Evolutionary conservation across 140 eudicot genomes (phyloP).

Genomic region (Flaveria floridana): DNA sequence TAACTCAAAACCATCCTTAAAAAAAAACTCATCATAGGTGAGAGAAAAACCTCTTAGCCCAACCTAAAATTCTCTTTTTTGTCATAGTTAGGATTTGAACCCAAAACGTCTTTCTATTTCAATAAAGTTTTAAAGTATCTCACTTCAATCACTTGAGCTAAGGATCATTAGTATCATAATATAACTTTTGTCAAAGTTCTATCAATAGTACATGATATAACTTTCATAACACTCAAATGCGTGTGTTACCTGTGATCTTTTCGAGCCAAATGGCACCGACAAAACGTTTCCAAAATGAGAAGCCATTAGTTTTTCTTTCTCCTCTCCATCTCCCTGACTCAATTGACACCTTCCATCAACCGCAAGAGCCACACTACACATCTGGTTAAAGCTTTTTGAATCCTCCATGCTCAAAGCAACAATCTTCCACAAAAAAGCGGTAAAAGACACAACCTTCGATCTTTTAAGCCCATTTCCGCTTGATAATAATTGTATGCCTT

Average conservation of each 20-base stretch:
- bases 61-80: too few relatives aligned
- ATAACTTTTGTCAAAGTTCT: too few relatives aligned
- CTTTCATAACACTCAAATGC: not conserved
- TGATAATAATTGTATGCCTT: slow-evolving; percentile 34
- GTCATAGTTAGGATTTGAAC: too few relatives aligned
- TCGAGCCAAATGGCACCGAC: slow-evolving; percentile 52
- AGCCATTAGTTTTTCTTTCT: slow-evolving; percentile 25
- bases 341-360: slow-evolving; percentile 58
- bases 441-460: slow-evolving; percentile 53
- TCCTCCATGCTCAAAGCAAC: slow-evolving; percentile 34
- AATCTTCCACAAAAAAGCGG: slow-evolving; percentile 57
- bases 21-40: too few relatives aligned
- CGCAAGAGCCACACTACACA: slow-evolving; percentile 44
- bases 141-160: too few relatives aligned
- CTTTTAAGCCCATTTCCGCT: slow-evolving; percentile 24
- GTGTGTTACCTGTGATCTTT: slow-evolving; percentile 26
- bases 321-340: slow-evolving; percentile 31
- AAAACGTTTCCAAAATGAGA: slow-evolving; percentile 60
- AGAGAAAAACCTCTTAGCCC: too few relatives aligned
- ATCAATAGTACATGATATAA: not conserved
- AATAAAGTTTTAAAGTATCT: too few relatives aligned
- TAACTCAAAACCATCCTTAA: too few relatives aligned
- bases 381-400: not conserved
- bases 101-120: too few relatives aligned
- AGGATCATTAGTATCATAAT: too few relatives aligned